Evolutionary conservation across 345 rosid genomes (phyloP).

Genomic region (Kernera saxatilis): DNA sequence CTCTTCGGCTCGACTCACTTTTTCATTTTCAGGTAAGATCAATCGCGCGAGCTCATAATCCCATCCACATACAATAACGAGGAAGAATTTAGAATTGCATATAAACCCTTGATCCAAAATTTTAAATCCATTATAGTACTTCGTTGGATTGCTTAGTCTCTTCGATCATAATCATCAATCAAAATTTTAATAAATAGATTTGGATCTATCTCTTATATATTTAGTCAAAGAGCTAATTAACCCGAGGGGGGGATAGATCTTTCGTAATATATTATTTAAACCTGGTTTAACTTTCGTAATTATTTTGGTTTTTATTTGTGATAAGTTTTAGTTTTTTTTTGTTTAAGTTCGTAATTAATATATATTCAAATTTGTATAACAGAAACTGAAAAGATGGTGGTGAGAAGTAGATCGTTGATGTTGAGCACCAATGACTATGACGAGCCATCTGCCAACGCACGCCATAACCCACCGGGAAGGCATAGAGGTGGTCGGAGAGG

Average conservation of each 20-base stretch:
- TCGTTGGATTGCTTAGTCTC: neutral
- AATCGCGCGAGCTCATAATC: neutral
- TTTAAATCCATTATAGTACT: neutral
- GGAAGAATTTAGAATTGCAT: neutral
- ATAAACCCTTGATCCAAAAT: too few species aligned
- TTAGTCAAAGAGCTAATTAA: neutral
- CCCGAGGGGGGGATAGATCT: neutral
- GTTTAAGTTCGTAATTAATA: too few species aligned
- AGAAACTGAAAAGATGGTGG: slow-evolving; percentile 25
- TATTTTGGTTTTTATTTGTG: neutral
- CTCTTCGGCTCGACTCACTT: slow-evolving; percentile 34
- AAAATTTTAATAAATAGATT: neutral
- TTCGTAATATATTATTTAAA: neutral
- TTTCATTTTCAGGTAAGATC: slow-evolving; percentile 35
- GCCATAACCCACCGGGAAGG: slow-evolving; percentile 51
- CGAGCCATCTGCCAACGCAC: slow-evolving; percentile 47
- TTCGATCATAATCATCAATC: neutral
- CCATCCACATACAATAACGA: neutral
- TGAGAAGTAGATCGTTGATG: slow-evolving; percentile 43
- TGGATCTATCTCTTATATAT: slow-evolving; percentile 4
- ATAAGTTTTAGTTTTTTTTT: neutral
- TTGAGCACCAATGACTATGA: slow-evolving; percentile 43
- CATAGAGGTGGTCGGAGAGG: slow-evolving; percentile 34
- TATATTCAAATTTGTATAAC: neutral
- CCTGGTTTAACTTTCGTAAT: neutral